Evolutionary conservation across 371 early-diverging fungal species (phyloP).

Genomic region (Mortierella polycephala): DNA sequence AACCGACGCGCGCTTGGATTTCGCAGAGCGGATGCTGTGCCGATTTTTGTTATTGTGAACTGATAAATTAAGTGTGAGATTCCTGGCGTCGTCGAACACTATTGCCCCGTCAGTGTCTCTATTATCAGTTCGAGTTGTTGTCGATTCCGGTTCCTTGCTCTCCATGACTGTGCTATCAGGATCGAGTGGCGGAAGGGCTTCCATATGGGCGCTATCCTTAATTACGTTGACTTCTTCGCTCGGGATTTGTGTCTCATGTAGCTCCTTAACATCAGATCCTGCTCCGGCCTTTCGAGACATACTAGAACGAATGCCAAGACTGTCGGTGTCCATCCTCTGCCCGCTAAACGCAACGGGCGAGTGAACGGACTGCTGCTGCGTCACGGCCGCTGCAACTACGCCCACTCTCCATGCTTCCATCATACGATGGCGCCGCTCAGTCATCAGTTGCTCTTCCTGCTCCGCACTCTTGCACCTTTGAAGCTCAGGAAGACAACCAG

Average conservation of each 20-base stretch:
- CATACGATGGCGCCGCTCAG: slow-evolving; percentile 50
- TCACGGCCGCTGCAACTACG: slow-evolving; percentile 50
- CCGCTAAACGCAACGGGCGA: slow-evolving; percentile 25
- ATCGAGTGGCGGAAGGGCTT: too few relatives aligned
- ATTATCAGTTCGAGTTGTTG: too few relatives aligned
- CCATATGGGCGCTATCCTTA: too few relatives aligned
- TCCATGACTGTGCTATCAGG: too few relatives aligned
- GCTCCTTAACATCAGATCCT: background rate
- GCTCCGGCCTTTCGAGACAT: slow-evolving; percentile 20
- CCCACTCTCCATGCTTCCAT: slow-evolving; percentile 59
- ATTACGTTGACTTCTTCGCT: background rate
- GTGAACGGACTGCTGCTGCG: slow-evolving; percentile 37
- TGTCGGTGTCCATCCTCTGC: slow-evolving; percentile 25
- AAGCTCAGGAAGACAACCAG: slow-evolving; percentile 24
- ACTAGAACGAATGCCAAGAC: slow-evolving; percentile 34
- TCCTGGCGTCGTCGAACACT: background rate
- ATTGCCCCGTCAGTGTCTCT: background rate
- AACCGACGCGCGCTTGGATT: slow-evolving; percentile 33
- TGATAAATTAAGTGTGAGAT: slow-evolving; percentile 2
- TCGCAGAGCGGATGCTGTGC: slow-evolving; percentile 27
- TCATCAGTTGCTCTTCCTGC: slow-evolving; percentile 34
- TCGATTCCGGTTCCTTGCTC: too few relatives aligned
- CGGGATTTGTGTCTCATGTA: background rate
- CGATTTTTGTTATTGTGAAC: slow-evolving; percentile 29
- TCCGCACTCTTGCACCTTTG: slow-evolving; percentile 43